phyloP scores from a whole-genome alignment of 768 basidiomycete genomes.

The Holtermannia corniformis region DNA sequence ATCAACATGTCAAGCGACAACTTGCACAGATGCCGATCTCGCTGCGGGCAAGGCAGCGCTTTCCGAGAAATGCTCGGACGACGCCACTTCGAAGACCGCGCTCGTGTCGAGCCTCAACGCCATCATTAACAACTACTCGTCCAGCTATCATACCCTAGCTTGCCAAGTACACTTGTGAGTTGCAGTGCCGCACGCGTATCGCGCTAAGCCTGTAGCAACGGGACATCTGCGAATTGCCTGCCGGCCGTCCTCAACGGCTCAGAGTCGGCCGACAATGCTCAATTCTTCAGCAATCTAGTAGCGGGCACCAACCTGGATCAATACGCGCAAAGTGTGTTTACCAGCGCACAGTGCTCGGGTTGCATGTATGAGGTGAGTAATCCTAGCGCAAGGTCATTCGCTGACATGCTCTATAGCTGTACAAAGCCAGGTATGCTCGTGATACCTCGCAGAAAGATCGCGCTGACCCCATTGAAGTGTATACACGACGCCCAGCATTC shows the following conservation, averaged over 20 bases:
- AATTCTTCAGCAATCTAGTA: conserved; percentile 33
- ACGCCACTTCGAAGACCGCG: conserved; percentile 6
- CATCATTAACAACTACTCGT: conserved; percentile 25
- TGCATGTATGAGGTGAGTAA: conserved; percentile 40
- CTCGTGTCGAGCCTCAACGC: conserved; percentile 19
- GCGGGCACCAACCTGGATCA: conserved; percentile 25
- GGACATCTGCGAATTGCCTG: conserved; percentile 28
- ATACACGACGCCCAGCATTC: conserved; percentile 23
- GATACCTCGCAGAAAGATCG: background rate
- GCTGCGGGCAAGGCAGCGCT: conserved; percentile 18
- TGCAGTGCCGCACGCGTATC: background rate
- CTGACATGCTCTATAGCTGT: background rate
- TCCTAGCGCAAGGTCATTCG: conserved; percentile 22
- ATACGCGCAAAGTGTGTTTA: conserved; percentile 27
- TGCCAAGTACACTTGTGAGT: conserved; percentile 37
- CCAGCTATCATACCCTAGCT: conserved; percentile 31
- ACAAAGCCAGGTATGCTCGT: background rate
- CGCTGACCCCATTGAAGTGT: conserved; percentile 7
- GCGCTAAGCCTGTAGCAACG: conserved; percentile 25
- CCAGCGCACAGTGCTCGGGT: conserved; percentile 27
- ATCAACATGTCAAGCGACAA: conserved; percentile 14
- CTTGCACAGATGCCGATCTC: conserved; percentile 21
- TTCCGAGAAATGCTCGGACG: conserved; percentile 11
- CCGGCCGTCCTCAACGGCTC: conserved; percentile 20
- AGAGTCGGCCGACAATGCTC: conserved; percentile 19